Evolutionary conservation across 2,329 filamentous ascomycete species (phyloP).

Genomic region (Exophiala mesophila): DNA sequence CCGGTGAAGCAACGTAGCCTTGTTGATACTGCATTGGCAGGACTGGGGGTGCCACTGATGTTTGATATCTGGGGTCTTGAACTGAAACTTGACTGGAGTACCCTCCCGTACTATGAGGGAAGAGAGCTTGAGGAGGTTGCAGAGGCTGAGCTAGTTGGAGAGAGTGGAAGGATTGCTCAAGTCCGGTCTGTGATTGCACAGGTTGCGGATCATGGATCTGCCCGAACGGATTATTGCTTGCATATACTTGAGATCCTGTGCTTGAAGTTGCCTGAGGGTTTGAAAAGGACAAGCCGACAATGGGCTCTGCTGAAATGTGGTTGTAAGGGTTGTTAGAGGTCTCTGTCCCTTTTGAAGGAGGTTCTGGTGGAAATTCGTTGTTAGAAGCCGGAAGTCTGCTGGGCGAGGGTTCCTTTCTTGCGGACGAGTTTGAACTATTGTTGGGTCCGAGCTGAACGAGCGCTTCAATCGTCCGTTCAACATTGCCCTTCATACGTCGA

Average conservation of each 20-base stretch:
- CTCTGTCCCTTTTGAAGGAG: conserved; percentile 11
- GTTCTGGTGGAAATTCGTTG: conserved; percentile 1
- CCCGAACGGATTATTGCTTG: conserved; percentile 28
- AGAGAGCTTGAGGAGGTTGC: conserved; percentile 65
- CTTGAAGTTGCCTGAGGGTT: conserved; percentile 16
- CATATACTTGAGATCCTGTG: conserved; percentile 12
- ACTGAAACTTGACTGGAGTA: conserved; percentile 42
- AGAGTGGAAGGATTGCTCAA: conserved; percentile 69
- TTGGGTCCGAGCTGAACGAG: conserved; percentile 75
- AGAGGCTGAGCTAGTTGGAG: conserved; percentile 67
- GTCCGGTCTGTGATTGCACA: conserved; percentile 35
- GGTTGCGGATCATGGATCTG: conserved; percentile 31
- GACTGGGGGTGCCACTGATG: conserved; percentile 40
- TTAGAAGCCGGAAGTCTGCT: background rate
- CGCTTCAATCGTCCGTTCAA: conserved; percentile 81
- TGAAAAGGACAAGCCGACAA: conserved; percentile 28
- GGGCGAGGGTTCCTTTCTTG: background rate
- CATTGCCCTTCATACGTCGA: conserved; percentile 74
- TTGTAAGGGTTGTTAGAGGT: conserved; percentile 20
- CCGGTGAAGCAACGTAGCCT: conserved; percentile 23
- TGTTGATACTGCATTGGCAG: conserved; percentile 30
- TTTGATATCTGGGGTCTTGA: conserved; percentile 35
- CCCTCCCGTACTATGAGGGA: conserved; percentile 70
- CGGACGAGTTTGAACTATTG: conserved; percentile 4
- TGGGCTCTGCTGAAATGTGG: conserved; percentile 12